Percentiles rank a stretch among this genome's conserved stretches.
phyloP scores from a whole-genome alignment of 495 filamentous ascomycete genomes.

The Mycothermus thermophilus region DNA sequence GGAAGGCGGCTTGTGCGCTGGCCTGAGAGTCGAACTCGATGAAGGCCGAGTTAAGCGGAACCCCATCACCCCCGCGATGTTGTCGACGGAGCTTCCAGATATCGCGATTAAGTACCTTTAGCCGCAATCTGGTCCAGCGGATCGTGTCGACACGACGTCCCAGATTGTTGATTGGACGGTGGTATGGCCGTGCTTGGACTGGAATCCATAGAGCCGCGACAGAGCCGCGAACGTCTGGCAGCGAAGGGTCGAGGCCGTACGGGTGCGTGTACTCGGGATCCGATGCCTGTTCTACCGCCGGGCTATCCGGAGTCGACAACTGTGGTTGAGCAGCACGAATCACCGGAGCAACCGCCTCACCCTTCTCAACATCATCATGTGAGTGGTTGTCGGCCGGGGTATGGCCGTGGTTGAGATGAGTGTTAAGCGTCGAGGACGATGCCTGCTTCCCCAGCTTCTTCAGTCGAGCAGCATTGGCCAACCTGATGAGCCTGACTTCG shows the following conservation, averaged over 20 bases:
- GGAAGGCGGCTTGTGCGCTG: constrained; percentile 70
- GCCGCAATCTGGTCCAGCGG: constrained; percentile 64
- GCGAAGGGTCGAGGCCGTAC: constrained; percentile 25
- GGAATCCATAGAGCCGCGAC: constrained; percentile 67
- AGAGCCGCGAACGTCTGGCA: constrained; percentile 42
- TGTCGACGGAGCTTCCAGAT: constrained; percentile 46
- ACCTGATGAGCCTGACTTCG: constrained; percentile 50
- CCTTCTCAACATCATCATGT: constrained; percentile 13
- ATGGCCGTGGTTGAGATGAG: not conserved
- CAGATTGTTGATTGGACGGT: constrained; percentile 37
- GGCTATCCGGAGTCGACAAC: constrained; percentile 8
- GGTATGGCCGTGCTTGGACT: constrained; percentile 40
- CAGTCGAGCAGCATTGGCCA: constrained; percentile 42
- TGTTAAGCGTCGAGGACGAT: constrained; percentile 14
- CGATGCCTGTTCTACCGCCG: constrained; percentile 5
- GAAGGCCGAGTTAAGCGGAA: constrained; percentile 52
- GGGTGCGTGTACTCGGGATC: constrained; percentile 22
- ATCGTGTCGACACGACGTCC: constrained; percentile 62
- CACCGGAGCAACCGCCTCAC: constrained; percentile 4
- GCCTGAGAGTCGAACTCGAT: constrained; percentile 67
- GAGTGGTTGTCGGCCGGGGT: not conserved
- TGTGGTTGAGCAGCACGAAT: constrained; percentile 11
- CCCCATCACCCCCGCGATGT: constrained; percentile 32
- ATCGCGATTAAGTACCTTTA: constrained; percentile 58
- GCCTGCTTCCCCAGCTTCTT: constrained; percentile 33